Percentiles rank a stretch among this genome's conserved stretches.
phyloP scores from a whole-genome alignment of 2,329 filamentous ascomycete species.

The Colletotrichum caudatum region DNA sequence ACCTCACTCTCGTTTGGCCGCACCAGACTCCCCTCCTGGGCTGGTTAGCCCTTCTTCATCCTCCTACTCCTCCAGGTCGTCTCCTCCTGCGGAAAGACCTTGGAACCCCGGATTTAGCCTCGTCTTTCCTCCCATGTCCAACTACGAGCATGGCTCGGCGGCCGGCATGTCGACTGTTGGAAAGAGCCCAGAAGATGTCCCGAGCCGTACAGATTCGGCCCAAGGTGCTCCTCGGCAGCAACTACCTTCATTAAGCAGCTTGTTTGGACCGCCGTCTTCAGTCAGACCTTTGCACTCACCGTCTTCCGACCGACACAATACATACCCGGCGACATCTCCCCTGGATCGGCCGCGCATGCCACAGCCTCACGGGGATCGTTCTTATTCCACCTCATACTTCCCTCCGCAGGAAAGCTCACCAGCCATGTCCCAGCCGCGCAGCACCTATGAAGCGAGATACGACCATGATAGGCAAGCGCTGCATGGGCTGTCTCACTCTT shows the following conservation, averaged over 20 bases:
- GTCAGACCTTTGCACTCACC: conserved; percentile 60
- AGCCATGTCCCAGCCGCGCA: conserved; percentile 58
- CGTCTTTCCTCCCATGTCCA: conserved; percentile 68
- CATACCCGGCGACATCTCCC: conserved; percentile 59
- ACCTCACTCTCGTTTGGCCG: conserved; percentile 62
- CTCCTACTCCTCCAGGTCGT: conserved; percentile 59
- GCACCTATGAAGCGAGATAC: conserved; percentile 59
- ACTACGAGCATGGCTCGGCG: conserved; percentile 63
- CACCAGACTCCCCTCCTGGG: conserved; percentile 67
- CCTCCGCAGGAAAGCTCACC: conserved; percentile 52
- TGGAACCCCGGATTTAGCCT: conserved; percentile 55
- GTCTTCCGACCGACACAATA: conserved; percentile 58
- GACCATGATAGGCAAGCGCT: conserved; percentile 56
- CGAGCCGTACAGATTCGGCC: conserved; percentile 52
- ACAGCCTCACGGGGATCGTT: conserved; percentile 52
- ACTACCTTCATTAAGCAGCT: conserved; percentile 68
- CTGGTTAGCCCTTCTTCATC: conserved; percentile 65
- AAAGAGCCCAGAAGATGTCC: conserved; percentile 54
- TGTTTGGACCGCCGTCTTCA: conserved; percentile 64
- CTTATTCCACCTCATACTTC: conserved; percentile 62
- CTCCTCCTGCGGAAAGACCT: conserved; percentile 58
- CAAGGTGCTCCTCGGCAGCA: conserved; percentile 56
- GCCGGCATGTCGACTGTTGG: conserved; percentile 57
- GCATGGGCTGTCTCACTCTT: conserved; percentile 49
- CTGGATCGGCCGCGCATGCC: conserved; percentile 60